Evolutionary conservation across 176 grass and related monocot genomes (phyloP), one percentile per base, ranked within the genome.

Genomic region (Dendrocalamus sinicus): DNA sequence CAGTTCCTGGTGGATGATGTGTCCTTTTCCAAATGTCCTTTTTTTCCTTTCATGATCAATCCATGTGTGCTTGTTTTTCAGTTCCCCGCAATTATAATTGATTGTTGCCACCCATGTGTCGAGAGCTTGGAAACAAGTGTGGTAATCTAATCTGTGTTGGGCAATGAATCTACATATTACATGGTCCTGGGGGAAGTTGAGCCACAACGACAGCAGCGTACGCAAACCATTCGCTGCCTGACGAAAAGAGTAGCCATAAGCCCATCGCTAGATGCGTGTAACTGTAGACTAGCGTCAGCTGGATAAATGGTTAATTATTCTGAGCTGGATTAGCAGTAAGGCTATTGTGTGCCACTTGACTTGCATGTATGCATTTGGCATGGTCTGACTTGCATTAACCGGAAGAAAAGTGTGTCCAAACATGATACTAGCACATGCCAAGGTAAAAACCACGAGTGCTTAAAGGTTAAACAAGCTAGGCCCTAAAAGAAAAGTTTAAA

Each of bases 1-100:
- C 32, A 55, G 46, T 67, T 84, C 45, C 22, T 47, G 6, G 70
- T 84, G 39, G 40, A 26, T 80, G 77, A 67, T n/a, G 41, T 82
- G 66, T 72, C 51, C 51, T 58, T 71, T 72, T 59, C 15, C 52
- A 59, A 72, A 55, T 70, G 22, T 54, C 14, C 6, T 8, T 7
- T 32, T 32, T 28, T 24, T 43, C 6, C 24, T 58, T n/a, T 59
- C 57, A n/a, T 59, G 22, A 11, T 59, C 57, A 10, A n/a, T 59
- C 55, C 57, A 59, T 8, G 57, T n/a, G 0, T 13, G 39, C 43
- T 48, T 11, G 32, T 26, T 54, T 26, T 64, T 70, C 52, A 26
- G n/a, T 47, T 47, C 39, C 12, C 40, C 28, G 12, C 12, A 45
- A 63, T 60, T 41, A 16, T 40, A 12, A 37, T 17, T 51, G 15